These are phyloP conservation scores for Serendipita sp. DNA, from an alignment of 768 basidiomycete genomes.

Conservation along the genomic window DNA sequence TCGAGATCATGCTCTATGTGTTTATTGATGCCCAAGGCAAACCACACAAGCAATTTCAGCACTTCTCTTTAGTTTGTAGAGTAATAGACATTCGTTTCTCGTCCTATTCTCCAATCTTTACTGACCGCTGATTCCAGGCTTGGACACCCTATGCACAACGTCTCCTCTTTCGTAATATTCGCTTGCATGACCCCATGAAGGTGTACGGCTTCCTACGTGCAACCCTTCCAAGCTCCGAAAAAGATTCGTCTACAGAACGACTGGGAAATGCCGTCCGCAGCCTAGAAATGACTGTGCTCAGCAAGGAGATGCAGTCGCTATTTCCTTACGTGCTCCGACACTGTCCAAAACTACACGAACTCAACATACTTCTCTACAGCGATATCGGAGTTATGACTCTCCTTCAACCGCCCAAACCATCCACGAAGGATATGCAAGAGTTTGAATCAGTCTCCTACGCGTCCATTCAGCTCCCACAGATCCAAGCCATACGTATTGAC, in stretches of 20 bases:
- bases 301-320: not conserved
- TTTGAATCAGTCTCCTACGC: not conserved
- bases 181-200: not conserved
- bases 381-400: not conserved
- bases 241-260: not conserved
- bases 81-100: not conserved
- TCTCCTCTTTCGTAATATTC: not conserved
- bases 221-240: not conserved
- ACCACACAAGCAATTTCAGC: not conserved
- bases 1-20: not conserved
- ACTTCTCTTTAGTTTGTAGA: not conserved
- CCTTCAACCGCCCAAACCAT: not conserved
- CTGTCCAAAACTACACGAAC: slow-evolving; percentile 1
- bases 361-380: not conserved
- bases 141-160: not conserved
- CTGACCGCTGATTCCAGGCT: not conserved
- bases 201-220: not conserved
- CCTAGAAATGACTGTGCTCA: not conserved
- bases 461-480: not conserved
- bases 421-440: not conserved
- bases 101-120: not conserved
- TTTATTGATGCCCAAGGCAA: not conserved
- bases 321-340: not conserved
- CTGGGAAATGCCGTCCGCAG: not conserved
- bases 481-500: not conserved